Percentiles rank a stretch among this genome's conserved stretches.
phyloP scores from a whole-genome alignment of 176 grass and related monocot species.

The Lolium perenne region DNA sequence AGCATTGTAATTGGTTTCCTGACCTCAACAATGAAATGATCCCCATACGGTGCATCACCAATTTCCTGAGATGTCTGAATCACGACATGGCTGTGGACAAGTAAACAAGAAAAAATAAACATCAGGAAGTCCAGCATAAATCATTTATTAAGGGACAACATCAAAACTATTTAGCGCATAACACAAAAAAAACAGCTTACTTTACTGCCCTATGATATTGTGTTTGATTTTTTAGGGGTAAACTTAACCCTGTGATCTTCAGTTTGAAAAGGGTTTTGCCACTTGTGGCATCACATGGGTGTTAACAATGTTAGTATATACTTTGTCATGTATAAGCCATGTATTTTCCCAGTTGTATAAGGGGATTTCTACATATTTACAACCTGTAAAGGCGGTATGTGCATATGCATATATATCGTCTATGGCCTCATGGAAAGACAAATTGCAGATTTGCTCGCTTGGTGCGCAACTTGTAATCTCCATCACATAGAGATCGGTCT shows the following conservation, averaged over 20 bases:
- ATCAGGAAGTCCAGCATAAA: constrained; percentile 27
- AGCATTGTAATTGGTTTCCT: constrained; percentile 37
- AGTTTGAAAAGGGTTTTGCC: constrained; percentile 24
- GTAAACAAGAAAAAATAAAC: constrained; percentile 39
- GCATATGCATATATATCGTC: neutral
- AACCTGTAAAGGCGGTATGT: neutral
- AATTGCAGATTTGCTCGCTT: neutral
- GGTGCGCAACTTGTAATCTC: neutral
- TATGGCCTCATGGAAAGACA: neutral
- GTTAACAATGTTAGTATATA: neutral
- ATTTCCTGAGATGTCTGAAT: constrained; percentile 85
- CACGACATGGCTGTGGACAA: constrained; percentile 60
- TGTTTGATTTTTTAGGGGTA: constrained; percentile 3
- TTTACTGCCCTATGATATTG: neutral
- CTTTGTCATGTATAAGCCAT: neutral
- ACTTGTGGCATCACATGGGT: constrained; percentile 19
- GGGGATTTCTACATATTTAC: neutral
- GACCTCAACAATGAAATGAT: constrained; percentile 94
- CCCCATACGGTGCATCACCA: constrained; percentile 82
- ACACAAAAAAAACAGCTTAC: neutral
- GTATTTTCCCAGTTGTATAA: neutral
- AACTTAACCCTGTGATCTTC: neutral
- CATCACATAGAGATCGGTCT: neutral
- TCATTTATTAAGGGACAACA: constrained; percentile 31
- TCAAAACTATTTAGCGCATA: constrained; percentile 6